Base-by-base conservation (phyloP, 2,329 filamentous ascomycete species). In the Ascochyta pisi region DNA sequence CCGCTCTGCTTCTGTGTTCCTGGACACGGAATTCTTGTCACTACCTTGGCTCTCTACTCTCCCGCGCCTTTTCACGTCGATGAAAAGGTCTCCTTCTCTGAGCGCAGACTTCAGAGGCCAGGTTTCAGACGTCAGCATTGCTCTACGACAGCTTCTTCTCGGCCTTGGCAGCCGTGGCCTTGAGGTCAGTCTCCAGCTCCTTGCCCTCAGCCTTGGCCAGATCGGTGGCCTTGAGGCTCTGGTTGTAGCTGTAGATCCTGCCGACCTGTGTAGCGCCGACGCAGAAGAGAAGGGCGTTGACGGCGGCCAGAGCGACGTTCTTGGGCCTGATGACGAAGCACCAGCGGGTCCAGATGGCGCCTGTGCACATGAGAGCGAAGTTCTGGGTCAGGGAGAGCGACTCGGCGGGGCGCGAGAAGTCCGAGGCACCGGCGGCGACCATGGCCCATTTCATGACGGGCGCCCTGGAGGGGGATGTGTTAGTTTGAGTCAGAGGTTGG, bases 301-400 rank as follows among this genome's bases (percentile, higher is more conserved):
- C 95, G 51, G 92, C 88, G 59, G 95, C 95, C 57, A 99, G 88
- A 59, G 97, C 89, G 72, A 92, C 81, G 83, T 99, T 99, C 79
- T 87, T 88, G 54, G 95, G 95, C 78, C 88, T 92, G 80, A 99
- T 99, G 77, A 99, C 90, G 75, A 98, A 84, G 84, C 95, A 99
- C 95, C 95, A 99, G 66, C 95, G 87, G 41, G 95, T 99, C 95
- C 95, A 99, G 84, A 99, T 99, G 64, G 90, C 79, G 65, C 95
- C 95, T 9, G 95, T 99, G 68, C 88, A 88, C 74, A 91, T 95
- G 67, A 99, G 85, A 57, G 95, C 94, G 46, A 83, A 83, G 81
- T 98, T 99, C 80, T 97, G 93, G 27, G 91, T 95, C 61, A 97
- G 82, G 37, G 93, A 97, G 66, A 99, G 91, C 78, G 92, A 92